phyloP scores from a whole-genome alignment of 345 rosid species.

The Gossypium longicalyx region DNA sequence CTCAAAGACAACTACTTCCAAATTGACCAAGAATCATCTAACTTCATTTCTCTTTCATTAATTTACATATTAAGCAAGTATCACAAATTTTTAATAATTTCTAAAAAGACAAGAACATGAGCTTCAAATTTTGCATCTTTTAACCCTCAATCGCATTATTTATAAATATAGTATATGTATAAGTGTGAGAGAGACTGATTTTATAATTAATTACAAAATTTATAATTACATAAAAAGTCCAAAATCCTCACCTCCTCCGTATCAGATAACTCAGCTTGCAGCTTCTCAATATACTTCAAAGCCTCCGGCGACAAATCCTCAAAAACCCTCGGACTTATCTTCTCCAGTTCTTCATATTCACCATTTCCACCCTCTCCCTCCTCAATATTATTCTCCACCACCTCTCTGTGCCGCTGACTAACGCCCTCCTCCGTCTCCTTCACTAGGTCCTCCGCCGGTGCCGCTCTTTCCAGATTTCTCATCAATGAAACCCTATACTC shows the following conservation, averaged over 20 bases:
- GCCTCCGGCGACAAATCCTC: slow-evolving; percentile 70
- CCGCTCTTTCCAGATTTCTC: slow-evolving; percentile 58
- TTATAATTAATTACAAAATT: not conserved
- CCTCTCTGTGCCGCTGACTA: slow-evolving; percentile 16
- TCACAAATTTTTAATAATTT: not conserved
- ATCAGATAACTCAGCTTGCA: slow-evolving; percentile 54
- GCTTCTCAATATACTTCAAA: slow-evolving; percentile 52
- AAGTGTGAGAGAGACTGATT: too few relatives aligned
- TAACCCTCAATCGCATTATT: not conserved
- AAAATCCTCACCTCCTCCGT: slow-evolving; percentile 47
- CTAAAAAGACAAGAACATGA: not conserved
- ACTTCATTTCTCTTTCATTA: not conserved
- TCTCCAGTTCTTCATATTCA: slow-evolving; percentile 43
- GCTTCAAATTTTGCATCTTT: slow-evolving; percentile 1
- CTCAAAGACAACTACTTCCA: not conserved
- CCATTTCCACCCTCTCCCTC: slow-evolving; percentile 22
- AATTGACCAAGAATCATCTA: slow-evolving; percentile 2
- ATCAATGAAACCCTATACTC: slow-evolving; percentile 74
- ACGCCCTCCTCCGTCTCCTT: slow-evolving; percentile 21
- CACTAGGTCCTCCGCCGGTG: slow-evolving; percentile 25
- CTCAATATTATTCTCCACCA: slow-evolving; percentile 27
- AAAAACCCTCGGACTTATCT: slow-evolving; percentile 50
- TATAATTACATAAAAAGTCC: slow-evolving; percentile 8
- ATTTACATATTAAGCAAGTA: not conserved
- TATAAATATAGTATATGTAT: too few relatives aligned